Evolutionary conservation across 352 stramenopile genomes (phyloP), one percentile per base, ranked within the genome.

Genomic region (Pythium dissotocum): DNA sequence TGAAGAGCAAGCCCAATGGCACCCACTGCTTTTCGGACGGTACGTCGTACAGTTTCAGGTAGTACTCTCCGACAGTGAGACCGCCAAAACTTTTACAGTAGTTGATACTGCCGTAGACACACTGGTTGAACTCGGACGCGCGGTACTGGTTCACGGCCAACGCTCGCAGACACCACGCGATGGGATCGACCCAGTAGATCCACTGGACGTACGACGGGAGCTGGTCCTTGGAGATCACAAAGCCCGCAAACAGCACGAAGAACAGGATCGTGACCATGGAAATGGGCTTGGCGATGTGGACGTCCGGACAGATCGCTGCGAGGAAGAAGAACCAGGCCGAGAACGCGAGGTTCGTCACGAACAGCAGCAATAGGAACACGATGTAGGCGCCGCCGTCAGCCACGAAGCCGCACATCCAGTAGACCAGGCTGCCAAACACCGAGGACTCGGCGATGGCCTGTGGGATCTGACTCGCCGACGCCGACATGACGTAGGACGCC

Each of bases 401-500:
- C 73, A 28, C 40, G 40, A 49, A 49, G 40, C 40, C 40, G 16
- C 40, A 49, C 40, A 49, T n/a, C 40, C 40, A 49, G 40, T 49
- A 49, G 3, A 49, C 40, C 40, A 49, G 18, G 2, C 65, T 72
- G 10, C 74, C 75, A 58, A 87, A 78, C n/a, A 87, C 60, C 1
- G 83, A 21, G 26, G 73, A 75, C 49, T 83, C 77, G 42, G 71
- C 51, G 6, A 87, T 12, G 6, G 73, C 79, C 9, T 85, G 51
- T 12, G 73, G 77, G 46, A 85, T 67, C 51, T 82, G 77, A 30
- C 69, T 79, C 24, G 80, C 68, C 32, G 73, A 77, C 32, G 12
- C 26, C 14, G 62, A 71, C 67, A 90, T 77, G 63, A 78, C 89
- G 63, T 93, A 93, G 1, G 89, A 46, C 53, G 88, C 67, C 10